phyloP scores from a whole-genome alignment of 768 basidiomycete genomes.

The Xerocomus potaroensis region DNA sequence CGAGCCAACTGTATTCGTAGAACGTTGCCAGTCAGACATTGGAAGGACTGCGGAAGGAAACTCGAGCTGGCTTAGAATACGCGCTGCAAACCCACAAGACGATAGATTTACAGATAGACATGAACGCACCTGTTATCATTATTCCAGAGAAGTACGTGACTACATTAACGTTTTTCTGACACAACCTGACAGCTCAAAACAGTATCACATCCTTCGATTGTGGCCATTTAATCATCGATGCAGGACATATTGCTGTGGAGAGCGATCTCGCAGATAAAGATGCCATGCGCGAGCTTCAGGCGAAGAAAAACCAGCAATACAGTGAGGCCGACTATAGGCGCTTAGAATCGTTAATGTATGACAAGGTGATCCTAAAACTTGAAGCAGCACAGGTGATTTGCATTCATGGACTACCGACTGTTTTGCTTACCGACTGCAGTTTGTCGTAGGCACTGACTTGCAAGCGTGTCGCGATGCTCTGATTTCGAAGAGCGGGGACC shows the following conservation, averaged over 20 bases:
- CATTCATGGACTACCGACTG: not conserved
- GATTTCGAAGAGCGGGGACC: conserved; percentile 47
- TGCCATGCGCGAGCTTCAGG: conserved; percentile 68
- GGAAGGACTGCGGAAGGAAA: conserved; percentile 91
- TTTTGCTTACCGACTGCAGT: conserved; percentile 43
- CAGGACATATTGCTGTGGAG: conserved; percentile 92
- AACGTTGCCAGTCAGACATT: conserved; percentile 90
- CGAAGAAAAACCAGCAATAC: conserved; percentile 82
- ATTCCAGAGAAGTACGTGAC: conserved; percentile 80
- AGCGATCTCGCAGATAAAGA: conserved; percentile 86
- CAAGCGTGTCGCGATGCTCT: conserved; percentile 80
- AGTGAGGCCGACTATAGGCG: conserved; percentile 80
- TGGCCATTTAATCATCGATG: conserved; percentile 89
- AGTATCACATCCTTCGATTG: conserved; percentile 76
- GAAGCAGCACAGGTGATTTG: conserved; percentile 81
- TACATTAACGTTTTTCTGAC: conserved; percentile 13
- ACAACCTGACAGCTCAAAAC: conserved; percentile 9
- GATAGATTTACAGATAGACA: conserved; percentile 91
- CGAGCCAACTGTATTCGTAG: conserved; percentile 35
- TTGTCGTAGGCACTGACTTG: conserved; percentile 83
- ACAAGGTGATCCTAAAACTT: conserved; percentile 77
- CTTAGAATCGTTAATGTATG: conserved; percentile 93
- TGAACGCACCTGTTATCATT: conserved; percentile 96
- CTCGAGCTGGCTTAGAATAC: conserved; percentile 88
- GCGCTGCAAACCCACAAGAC: conserved; percentile 94